Base-by-base conservation (phyloP, 2,329 filamentous ascomycete species). In the Fonsecaea pedrosoi region DNA sequence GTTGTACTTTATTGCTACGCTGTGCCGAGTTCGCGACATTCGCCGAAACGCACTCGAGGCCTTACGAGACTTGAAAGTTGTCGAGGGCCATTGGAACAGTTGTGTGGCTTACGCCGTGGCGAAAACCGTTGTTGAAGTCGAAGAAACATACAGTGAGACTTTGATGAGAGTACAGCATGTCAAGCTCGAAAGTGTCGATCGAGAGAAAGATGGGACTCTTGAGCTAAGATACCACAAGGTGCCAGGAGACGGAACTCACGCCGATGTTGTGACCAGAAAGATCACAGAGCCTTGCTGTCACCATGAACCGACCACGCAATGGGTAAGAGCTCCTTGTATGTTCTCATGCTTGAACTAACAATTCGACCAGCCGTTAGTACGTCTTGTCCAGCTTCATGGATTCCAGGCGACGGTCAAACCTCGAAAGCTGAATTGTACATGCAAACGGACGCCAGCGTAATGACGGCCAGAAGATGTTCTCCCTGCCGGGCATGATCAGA, bases 11-110 rank as follows among this genome's bases (percentile, higher is more conserved):
- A 66, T 69, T 48, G 67, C 67, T 15, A 69, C 67, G 30, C 37
- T 64, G 32, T 69, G 67, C 42, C 59, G 67, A 61, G 63, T 61
- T n/a, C 60, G 48, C 40, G 67, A 66, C 25, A 59, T 69, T 15
- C 67, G 67, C 18, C 63, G 48, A 5, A 61, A 58, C 30, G 67
- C 67, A 4, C 56, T 69, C 8, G 60, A 69, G n/a, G 67, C 67
- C 3, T 54, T 69, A n/a, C n/a, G 40, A 32, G 63, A 66, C 10
- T 38, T 69, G 42, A 64, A 61, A 13, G 56, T 69, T 21, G 60
- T 64, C 32, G 67, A 69, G 54, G 64, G 63, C 13, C 67, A 66
- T 38, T 69, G 67, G 67, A 69, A 69, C 54, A 69, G 67, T 35
- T 69, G 67, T 13, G 60, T 69, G n/a, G 67, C 67, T 7, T 69